Percentiles rank a stretch among this genome's conserved stretches.
These are phyloP conservation scores for Podila minutissima DNA, from an alignment of 192 early-diverging fungal species.

Conservation along the genomic window DNA sequence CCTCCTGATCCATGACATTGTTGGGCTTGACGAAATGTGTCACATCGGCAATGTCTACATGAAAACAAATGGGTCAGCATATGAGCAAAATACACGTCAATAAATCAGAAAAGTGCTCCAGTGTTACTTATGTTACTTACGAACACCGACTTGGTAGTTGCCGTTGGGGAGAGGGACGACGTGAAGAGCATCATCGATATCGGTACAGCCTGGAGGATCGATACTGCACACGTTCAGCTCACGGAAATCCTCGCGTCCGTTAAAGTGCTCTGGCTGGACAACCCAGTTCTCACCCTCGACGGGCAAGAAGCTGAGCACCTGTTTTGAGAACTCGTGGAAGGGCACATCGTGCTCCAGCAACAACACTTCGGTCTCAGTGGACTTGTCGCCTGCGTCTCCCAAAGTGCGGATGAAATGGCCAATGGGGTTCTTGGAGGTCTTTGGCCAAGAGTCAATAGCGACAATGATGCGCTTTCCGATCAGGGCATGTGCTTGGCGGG, in stretches of 20 bases:
- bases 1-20: constrained; percentile 88
- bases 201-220: constrained; percentile 99
- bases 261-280: constrained; percentile 75
- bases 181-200: constrained; percentile 99
- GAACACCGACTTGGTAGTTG: constrained; percentile 88
- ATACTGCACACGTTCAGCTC: constrained; percentile 92
- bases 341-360: constrained; percentile 97
- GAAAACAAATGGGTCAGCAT: background rate
- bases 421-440: constrained; percentile 78
- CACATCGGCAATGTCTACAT: constrained; percentile 95
- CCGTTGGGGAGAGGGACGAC: constrained; percentile 82
- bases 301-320: constrained; percentile 87
- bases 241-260: constrained; percentile 84
- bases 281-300: constrained; percentile 89
- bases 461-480: constrained; percentile 92
- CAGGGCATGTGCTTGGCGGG: constrained; percentile 84
- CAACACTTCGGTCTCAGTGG: constrained; percentile 96
- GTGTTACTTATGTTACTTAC: background rate
- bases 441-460: constrained; percentile 90
- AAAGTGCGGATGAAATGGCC: constrained; percentile 94
- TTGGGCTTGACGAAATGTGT: constrained; percentile 88
- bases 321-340: constrained; percentile 90
- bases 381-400: constrained; percentile 94
- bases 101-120: constrained; percentile 28
- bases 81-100: background rate